Conservation (phyloP, 2,329 filamentous ascomycete species). For the Colletotrichum sp. region DNA sequence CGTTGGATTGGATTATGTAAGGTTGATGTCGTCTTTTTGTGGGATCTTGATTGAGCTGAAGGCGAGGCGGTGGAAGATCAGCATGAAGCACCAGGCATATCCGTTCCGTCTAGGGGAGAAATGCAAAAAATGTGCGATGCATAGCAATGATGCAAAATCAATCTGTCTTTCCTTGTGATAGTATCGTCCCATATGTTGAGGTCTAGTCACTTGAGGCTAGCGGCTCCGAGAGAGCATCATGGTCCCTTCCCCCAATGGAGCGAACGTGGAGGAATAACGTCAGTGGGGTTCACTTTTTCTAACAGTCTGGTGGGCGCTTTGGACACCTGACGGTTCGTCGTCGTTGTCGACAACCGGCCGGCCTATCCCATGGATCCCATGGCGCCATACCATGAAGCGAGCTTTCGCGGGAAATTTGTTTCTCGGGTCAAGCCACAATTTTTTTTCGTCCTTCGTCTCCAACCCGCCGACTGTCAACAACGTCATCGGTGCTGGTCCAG, state of each 20-base stretch:
- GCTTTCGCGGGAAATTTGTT: background rate
- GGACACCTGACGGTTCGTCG: background rate
- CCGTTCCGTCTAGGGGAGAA: background rate
- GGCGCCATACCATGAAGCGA: background rate
- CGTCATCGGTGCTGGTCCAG: background rate
- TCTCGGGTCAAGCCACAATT: background rate
- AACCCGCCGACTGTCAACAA: background rate
- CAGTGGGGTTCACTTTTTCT: background rate
- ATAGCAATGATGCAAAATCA: constrained; percentile 2
- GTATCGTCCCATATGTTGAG: background rate
- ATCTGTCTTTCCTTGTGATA: background rate
- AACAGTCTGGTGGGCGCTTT: background rate
- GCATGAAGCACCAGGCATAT: background rate
- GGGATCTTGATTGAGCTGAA: background rate
- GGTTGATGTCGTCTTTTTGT: background rate
- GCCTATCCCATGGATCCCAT: background rate
- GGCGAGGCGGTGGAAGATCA: background rate
- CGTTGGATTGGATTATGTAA: background rate
- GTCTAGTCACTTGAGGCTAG: background rate
- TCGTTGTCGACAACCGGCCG: background rate
- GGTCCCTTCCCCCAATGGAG: background rate
- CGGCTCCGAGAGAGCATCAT: background rate
- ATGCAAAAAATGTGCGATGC: background rate
- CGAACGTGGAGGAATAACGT: background rate
- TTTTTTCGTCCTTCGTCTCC: background rate